phyloP scores from a whole-genome alignment of 2,329 filamentous ascomycete species.

The Exophiala spinifera region DNA sequence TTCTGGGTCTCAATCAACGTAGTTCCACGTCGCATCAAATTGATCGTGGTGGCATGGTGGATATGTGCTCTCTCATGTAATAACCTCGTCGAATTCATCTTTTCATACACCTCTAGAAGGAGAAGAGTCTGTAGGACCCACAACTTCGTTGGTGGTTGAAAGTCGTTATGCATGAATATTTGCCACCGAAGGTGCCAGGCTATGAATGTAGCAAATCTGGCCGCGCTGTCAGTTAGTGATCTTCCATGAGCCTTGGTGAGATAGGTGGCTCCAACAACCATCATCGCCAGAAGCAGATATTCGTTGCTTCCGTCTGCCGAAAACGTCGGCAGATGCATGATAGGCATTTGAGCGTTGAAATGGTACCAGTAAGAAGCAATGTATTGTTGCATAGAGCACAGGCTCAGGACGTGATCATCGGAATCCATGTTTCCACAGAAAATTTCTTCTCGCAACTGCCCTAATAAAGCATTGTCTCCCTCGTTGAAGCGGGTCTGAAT shows the following conservation, averaged over 20 bases:
- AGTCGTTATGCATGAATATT: conserved; percentile 86
- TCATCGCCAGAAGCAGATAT: conserved; percentile 79
- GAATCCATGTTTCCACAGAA: conserved; percentile 71
- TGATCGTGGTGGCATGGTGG: conserved; percentile 92
- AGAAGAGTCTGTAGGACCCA: conserved; percentile 94
- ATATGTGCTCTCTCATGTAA: conserved; percentile 94
- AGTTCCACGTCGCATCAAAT: conserved; percentile 88
- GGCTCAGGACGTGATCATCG: conserved; percentile 64
- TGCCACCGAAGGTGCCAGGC: conserved; percentile 92
- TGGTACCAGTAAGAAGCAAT: conserved; percentile 91
- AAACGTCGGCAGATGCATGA: conserved; percentile 91
- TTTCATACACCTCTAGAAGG: conserved; percentile 89
- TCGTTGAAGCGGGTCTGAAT: conserved; percentile 83
- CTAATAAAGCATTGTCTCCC: conserved; percentile 67
- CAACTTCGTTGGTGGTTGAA: conserved; percentile 84
- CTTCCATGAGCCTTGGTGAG: conserved; percentile 76
- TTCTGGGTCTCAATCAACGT: conserved; percentile 58
- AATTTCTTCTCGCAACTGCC: conserved; percentile 70
- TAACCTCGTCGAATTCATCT: conserved; percentile 91
- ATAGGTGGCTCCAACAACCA: conserved; percentile 86
- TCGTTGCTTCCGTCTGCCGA: conserved; percentile 81
- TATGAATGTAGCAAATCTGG: conserved; percentile 80
- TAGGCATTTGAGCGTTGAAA: conserved; percentile 90
- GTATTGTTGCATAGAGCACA: conserved; percentile 93
- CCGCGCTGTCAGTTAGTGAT: conserved; percentile 68